Conservation (phyloP, 768 basidiomycete genomes). For the Leucogyrophana mollusca region DNA sequence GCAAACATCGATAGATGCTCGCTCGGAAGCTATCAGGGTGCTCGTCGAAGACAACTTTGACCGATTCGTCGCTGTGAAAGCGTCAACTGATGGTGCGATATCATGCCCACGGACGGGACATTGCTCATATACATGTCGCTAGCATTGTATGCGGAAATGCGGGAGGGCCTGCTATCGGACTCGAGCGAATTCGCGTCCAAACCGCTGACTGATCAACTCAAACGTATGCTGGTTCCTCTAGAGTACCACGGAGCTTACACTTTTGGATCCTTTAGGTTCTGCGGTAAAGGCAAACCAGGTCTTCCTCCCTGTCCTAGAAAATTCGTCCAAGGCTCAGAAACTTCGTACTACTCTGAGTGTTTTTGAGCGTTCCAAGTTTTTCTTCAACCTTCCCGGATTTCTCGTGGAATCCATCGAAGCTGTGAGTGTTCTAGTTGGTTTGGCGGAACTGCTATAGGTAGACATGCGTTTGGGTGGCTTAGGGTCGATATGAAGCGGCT, state of each 20-base stretch:
- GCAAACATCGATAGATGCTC: constrained; percentile 77
- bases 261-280: constrained; percentile 53
- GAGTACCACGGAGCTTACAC: constrained; percentile 5
- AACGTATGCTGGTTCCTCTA: constrained; percentile 50
- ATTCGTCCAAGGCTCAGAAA: constrained; percentile 91
- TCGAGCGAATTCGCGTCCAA: constrained; percentile 80
- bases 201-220: constrained; percentile 80
- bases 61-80: constrained; percentile 95
- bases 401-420: constrained; percentile 88
- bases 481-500: constrained; percentile 94
- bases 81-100: constrained; percentile 83
- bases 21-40: constrained; percentile 91
- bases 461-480: no score
- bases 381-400: constrained; percentile 95
- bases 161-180: constrained; percentile 76
- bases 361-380: constrained; percentile 96
- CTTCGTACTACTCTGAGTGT: constrained; percentile 90
- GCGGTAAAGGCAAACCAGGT: constrained; percentile 93
- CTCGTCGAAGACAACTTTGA: constrained; percentile 99
- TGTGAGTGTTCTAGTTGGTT: constrained; percentile 46
- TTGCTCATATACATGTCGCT: constrained; percentile 7
- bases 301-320: constrained; percentile 94
- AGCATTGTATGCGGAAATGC: constrained; percentile 94
- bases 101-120: constrained; percentile 4
- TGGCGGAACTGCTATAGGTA: neutral